Conservation (phyloP, 2,329 filamentous ascomycete genomes). For the Fusarium poae region DNA sequence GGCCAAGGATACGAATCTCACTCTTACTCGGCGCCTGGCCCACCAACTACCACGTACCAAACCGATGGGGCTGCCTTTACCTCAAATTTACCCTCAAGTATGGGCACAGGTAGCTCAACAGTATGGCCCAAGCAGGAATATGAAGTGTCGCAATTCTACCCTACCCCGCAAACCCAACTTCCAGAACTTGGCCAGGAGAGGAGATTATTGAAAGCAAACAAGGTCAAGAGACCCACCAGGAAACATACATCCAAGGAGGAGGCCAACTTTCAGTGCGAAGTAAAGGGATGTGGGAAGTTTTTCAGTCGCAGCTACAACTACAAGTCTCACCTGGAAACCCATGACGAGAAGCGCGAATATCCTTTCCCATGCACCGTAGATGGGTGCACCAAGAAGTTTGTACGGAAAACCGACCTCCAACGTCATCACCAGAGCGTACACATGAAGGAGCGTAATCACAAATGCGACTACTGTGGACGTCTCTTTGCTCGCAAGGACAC, state of each 20-base stretch:
- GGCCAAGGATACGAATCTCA: constrained; percentile 40
- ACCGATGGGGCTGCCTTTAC: constrained; percentile 42
- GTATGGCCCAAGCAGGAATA: constrained; percentile 47
- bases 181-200: constrained; percentile 44
- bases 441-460: constrained; percentile 76
- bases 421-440: constrained; percentile 76
- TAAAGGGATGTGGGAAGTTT: constrained; percentile 78
- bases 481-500: constrained; percentile 86
- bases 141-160: constrained; percentile 44
- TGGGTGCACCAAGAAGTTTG: constrained; percentile 81
- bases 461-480: constrained; percentile 77
- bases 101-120: constrained; percentile 30
- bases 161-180: constrained; percentile 37
- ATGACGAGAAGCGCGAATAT: constrained; percentile 79
- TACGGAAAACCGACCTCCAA: constrained; percentile 83
- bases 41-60: constrained; percentile 36
- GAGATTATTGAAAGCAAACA: constrained; percentile 40
- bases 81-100: constrained; percentile 34
- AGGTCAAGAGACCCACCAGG: constrained; percentile 57
- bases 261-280: constrained; percentile 77
- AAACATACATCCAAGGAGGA: constrained; percentile 75
- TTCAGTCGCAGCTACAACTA: constrained; percentile 90
- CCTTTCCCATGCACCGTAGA: constrained; percentile 75
- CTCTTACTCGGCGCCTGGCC: constrained; percentile 40
- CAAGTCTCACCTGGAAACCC: constrained; percentile 87